Conservation (phyloP, 1,284 basidiomycete species). For the Ganoderma lucidum region DNA sequence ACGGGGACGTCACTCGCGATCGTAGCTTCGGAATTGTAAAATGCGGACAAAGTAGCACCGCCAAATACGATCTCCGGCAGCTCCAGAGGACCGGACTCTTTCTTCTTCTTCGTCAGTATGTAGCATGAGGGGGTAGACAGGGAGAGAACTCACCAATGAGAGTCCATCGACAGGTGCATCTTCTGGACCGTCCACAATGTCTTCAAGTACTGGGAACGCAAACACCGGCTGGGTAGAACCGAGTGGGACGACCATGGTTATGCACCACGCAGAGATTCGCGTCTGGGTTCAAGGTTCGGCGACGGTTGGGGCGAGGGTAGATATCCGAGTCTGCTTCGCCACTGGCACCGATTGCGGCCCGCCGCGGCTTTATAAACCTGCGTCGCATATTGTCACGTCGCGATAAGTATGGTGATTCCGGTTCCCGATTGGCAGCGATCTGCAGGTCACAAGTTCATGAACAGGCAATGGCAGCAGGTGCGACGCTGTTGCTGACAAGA, state of each 20-base stretch:
- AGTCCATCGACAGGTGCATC: slow-evolving; percentile 58
- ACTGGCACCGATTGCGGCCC: background rate
- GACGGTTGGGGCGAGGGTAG: background rate
- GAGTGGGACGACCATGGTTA: slow-evolving; percentile 50
- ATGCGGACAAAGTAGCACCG: slow-evolving; percentile 75
- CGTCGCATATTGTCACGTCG: background rate
- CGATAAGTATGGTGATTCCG: background rate
- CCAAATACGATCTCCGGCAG: slow-evolving; percentile 70
- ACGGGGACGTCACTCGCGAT: slow-evolving; percentile 69
- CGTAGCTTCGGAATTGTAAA: slow-evolving; percentile 76
- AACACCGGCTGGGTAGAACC: slow-evolving; percentile 52
- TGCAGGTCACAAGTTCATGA: slow-evolving; percentile 13
- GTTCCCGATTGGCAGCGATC: slow-evolving; percentile 3
- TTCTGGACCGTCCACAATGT: slow-evolving; percentile 56
- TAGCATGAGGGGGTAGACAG: background rate
- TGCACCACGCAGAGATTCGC: background rate
- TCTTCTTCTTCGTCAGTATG: slow-evolving; percentile 22
- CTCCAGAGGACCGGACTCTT: slow-evolving; percentile 42
- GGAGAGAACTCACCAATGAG: slow-evolving; percentile 40
- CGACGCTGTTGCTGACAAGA: background rate
- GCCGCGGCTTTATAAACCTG: background rate
- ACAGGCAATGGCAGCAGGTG: background rate
- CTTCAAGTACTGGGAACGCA: slow-evolving; percentile 47
- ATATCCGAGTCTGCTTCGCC: background rate
- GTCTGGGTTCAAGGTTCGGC: background rate